A percentile compares a stretch with the other conserved stretches of the same genome.
Evolutionary conservation across 2,329 filamentous ascomycete species (phyloP).

Genomic region (Botryosphaeria dothidea): DNA sequence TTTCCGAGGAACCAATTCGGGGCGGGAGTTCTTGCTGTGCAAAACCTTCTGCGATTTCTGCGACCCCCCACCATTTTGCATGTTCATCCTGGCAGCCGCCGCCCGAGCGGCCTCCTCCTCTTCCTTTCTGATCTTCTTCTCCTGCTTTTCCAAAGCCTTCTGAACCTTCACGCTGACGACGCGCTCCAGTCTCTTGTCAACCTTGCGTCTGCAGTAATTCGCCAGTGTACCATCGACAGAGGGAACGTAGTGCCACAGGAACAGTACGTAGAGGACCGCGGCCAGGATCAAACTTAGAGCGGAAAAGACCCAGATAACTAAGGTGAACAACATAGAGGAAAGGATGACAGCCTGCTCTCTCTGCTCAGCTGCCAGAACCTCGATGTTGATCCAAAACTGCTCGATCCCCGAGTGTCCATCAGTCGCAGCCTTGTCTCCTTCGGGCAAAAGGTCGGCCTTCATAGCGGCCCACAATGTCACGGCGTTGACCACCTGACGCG

Average conservation of each 20-base stretch:
- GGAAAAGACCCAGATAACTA: constrained; percentile 85
- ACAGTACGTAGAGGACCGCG: constrained; percentile 77
- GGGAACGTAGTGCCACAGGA: constrained; percentile 91
- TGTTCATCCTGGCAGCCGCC: constrained; percentile 21
- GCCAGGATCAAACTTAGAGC: constrained; percentile 73
- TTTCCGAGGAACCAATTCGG: constrained; percentile 1
- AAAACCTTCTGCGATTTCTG: constrained; percentile 30
- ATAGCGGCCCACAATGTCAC: constrained; percentile 86
- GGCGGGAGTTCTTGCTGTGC: constrained; percentile 39
- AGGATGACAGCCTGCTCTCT: constrained; percentile 80
- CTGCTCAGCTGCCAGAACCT: constrained; percentile 69
- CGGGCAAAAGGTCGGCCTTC: constrained; percentile 69
- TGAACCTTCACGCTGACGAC: constrained; percentile 88
- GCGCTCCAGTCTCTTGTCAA: constrained; percentile 79
- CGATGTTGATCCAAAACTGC: constrained; percentile 83
- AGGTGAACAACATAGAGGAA: constrained; percentile 87
- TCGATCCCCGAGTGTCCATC: constrained; percentile 65
- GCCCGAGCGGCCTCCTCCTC: constrained; percentile 38
- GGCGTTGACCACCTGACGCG: constrained; percentile 87
- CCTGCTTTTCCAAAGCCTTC: constrained; percentile 80
- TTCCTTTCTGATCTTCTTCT: constrained; percentile 55
- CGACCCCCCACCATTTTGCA: constrained; percentile 50
- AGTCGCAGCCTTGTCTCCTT: constrained; percentile 51
- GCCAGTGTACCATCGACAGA: constrained; percentile 75
- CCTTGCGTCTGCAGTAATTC: constrained; percentile 87